Conservation (phyloP, 768 basidiomycete genomes). For the Mrakia blollopis region DNA sequence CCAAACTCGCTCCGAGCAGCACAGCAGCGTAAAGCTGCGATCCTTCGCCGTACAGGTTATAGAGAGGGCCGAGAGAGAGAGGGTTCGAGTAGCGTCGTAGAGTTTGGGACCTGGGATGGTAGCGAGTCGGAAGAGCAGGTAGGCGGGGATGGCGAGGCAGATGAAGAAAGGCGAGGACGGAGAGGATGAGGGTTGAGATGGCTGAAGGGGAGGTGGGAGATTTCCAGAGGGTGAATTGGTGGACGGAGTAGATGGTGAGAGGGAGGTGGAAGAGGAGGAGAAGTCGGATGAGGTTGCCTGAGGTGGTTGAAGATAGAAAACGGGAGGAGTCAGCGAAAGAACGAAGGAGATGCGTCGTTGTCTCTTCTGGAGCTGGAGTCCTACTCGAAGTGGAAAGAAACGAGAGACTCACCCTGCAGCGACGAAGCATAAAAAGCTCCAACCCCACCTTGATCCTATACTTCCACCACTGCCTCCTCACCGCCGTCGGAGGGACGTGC, state of each 20-base stretch:
- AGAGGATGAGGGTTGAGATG: constrained; percentile 64
- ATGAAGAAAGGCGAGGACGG: constrained; percentile 76
- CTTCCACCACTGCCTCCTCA: constrained; percentile 41
- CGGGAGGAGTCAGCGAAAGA: too few species aligned
- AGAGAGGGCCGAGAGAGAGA: constrained; percentile 87
- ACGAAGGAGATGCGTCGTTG: constrained; percentile 28
- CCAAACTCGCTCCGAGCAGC: constrained; percentile 73
- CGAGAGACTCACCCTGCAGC: constrained; percentile 36
- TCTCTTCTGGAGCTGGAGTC: too few species aligned
- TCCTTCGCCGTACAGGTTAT: constrained; percentile 88
- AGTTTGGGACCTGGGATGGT: constrained; percentile 79
- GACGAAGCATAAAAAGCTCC: constrained; percentile 45
- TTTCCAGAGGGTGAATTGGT: constrained; percentile 66
- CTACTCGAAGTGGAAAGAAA: too few species aligned
- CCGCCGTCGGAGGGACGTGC: constrained; percentile 16
- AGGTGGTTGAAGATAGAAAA: too few species aligned
- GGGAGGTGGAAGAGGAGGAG: constrained; percentile 92
- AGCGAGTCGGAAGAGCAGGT: constrained; percentile 70
- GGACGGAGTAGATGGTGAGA: constrained; percentile 83
- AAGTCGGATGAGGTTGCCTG: constrained; percentile 83
- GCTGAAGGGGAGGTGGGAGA: constrained; percentile 47
- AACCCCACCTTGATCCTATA: constrained; percentile 43
- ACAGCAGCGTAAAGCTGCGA: constrained; percentile 82
- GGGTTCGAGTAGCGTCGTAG: constrained; percentile 88
- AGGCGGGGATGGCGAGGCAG: constrained; percentile 68